These are phyloP conservation scores for Leishmania tropica DNA, from an alignment of 208 protist species.

Conservation along the genomic window DNA sequence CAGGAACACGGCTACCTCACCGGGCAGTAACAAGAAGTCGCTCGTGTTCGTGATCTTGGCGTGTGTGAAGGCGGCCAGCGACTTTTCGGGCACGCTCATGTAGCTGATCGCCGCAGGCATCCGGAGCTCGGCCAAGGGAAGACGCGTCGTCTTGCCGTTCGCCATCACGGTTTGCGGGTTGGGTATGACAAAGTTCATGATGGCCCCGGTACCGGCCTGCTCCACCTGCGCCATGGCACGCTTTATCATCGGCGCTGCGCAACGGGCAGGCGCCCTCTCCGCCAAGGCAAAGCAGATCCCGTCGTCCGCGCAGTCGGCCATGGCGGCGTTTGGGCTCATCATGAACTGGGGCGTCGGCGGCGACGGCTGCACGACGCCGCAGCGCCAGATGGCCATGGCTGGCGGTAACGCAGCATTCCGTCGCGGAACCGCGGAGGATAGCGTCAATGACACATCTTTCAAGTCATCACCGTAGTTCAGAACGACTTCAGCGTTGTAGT, in stretches of 20 bases:
- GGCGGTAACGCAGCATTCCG: conserved; percentile 26
- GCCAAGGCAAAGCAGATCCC: rapidly evolving
- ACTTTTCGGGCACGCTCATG: conserved; percentile 25
- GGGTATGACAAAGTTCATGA: conserved; percentile 28
- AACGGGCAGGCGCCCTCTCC: no score
- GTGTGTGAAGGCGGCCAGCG: conserved; percentile 23
- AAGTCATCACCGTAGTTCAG: conserved; percentile 24
- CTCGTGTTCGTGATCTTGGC: conserved; percentile 27
- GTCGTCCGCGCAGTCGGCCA: background rate
- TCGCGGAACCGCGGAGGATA: conserved; percentile 19
- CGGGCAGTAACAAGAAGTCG: conserved; percentile 22
- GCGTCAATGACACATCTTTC: conserved; percentile 23
- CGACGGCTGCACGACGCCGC: conserved; percentile 14
- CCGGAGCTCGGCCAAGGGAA: conserved; percentile 28
- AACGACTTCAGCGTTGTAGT: conserved; percentile 32
- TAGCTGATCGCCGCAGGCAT: conserved; percentile 30
- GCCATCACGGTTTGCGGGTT: conserved; percentile 28
- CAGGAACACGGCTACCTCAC: conserved; percentile 31
- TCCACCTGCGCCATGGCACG: conserved; percentile 5
- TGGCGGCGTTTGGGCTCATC: background rate
- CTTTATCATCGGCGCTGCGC: conserved; percentile 18
- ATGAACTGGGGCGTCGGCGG: background rate
- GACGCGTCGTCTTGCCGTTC: conserved; percentile 26
- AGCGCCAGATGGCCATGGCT: conserved; percentile 26
- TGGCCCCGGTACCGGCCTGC: conserved; percentile 24